A percentile compares a stretch with the other conserved stretches of the same genome.
phyloP scores from a whole-genome alignment of 1,139 yeast species.

The Suhomyces ambrosiae region DNA sequence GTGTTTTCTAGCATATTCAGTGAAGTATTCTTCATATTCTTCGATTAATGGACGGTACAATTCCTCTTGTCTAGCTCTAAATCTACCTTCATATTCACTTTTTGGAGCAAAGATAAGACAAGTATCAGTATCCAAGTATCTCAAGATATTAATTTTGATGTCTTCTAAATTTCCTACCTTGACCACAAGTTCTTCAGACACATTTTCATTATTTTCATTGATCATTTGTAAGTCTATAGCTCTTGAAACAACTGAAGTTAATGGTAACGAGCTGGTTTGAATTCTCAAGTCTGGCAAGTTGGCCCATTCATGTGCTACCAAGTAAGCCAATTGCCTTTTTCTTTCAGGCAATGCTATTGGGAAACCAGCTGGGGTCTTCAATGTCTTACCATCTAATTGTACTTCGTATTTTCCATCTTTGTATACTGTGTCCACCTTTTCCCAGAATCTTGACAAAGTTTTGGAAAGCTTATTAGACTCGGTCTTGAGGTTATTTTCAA shows the following conservation, averaged over 20 bases:
- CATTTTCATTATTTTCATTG: slow-evolving; percentile 25
- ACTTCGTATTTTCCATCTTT: slow-evolving; percentile 45
- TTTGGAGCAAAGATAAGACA: slow-evolving; percentile 82
- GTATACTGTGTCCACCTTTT: slow-evolving; percentile 58
- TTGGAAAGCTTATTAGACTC: slow-evolving; percentile 74
- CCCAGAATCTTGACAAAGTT: slow-evolving; percentile 84
- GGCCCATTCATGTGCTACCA: slow-evolving; percentile 89
- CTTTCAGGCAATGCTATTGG: slow-evolving; percentile 62
- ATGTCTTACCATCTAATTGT: slow-evolving; percentile 70
- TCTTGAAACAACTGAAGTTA: slow-evolving; percentile 84
- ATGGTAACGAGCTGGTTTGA: slow-evolving; percentile 78
- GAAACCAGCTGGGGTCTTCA: slow-evolving; percentile 84
- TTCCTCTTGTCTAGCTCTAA: slow-evolving; percentile 76
- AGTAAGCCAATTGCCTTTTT: slow-evolving; percentile 66
- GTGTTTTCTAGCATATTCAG: slow-evolving; percentile 39
- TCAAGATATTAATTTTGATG: slow-evolving; percentile 58
- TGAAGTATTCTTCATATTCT: slow-evolving; percentile 64
- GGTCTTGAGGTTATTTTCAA: slow-evolving; percentile 53
- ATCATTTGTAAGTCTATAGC: slow-evolving; percentile 68
- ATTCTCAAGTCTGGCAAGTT: slow-evolving; percentile 69
- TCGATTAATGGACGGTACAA: slow-evolving; percentile 72
- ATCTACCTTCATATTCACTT: slow-evolving; percentile 78
- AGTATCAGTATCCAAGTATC: slow-evolving; percentile 93
- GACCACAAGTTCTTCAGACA: slow-evolving; percentile 49
- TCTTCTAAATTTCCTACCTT: slow-evolving; percentile 63